Percentiles rank a stretch among this genome's conserved stretches.
Conservation (phyloP, 106 monocot genomes). For the Acorus calamus region DNA sequence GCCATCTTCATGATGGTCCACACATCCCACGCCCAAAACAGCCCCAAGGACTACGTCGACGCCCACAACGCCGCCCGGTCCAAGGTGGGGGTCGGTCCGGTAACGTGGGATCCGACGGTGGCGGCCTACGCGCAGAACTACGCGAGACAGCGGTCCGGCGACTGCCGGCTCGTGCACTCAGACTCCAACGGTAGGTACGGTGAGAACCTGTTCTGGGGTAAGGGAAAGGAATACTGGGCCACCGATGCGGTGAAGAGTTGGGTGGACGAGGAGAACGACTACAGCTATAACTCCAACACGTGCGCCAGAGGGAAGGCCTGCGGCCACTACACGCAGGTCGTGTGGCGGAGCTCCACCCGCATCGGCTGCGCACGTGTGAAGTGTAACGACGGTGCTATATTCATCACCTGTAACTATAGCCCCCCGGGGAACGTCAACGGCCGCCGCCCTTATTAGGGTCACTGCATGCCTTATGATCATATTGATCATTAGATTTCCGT, state of each 20-base stretch:
- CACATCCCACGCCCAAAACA: slow-evolving; percentile 6
- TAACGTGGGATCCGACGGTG: slow-evolving; percentile 5
- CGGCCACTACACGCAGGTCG: slow-evolving; percentile 17
- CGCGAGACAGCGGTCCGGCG: not conserved
- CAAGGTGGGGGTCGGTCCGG: slow-evolving; percentile 2
- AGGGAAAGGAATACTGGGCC: not conserved
- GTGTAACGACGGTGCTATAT: slow-evolving; percentile 2
- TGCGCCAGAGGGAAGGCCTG: slow-evolving; percentile 2
- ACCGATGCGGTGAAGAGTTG: slow-evolving; percentile 6
- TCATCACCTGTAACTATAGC: slow-evolving; percentile 8
- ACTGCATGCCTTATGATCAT: too few relatives aligned
- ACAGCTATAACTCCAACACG: slow-evolving; percentile 5
- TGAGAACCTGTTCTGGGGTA: slow-evolving; percentile 14
- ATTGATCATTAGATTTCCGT: not conserved
- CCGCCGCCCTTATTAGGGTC: slow-evolving; percentile 1
- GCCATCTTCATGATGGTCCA: not conserved
- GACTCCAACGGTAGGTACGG: slow-evolving; percentile 9
- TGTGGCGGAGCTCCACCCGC: not conserved
- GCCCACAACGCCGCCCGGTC: slow-evolving; percentile 9
- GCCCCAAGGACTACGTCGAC: slow-evolving; percentile 1
- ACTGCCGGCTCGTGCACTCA: slow-evolving; percentile 1
- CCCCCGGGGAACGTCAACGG: slow-evolving; percentile 10
- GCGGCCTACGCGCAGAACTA: slow-evolving; percentile 8
- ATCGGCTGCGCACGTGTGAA: slow-evolving; percentile 10
- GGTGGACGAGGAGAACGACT: slow-evolving; percentile 3